Evolutionary conservation across 331 rosid species (phyloP).

Genomic region (Acacia concinna): DNA sequence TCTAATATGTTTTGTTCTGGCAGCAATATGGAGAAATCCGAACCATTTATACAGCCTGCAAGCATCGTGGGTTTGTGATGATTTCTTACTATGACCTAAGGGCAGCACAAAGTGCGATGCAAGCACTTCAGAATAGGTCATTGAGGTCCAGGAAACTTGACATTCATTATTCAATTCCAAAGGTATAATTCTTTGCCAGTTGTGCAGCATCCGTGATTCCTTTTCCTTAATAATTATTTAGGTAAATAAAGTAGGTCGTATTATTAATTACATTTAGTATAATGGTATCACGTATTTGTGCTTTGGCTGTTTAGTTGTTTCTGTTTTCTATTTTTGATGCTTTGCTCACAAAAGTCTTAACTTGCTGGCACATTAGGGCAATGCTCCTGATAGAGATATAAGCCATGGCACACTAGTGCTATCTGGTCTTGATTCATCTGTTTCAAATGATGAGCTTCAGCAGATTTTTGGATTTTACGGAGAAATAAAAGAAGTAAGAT

Average conservation of each 20-base stretch:
- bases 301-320: constrained; percentile 23
- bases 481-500: constrained; percentile 71
- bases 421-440: constrained; percentile 71
- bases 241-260: neutral
- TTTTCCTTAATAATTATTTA: constrained; percentile 25
- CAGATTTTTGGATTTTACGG: constrained; percentile 71
- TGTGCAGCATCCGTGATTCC: constrained; percentile 29
- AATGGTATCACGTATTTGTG: constrained; percentile 12
- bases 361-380: constrained; percentile 55
- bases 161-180: constrained; percentile 79
- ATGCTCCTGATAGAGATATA: constrained; percentile 73
- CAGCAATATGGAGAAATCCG: constrained; percentile 78
- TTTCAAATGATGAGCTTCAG: constrained; percentile 61
- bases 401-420: constrained; percentile 68
- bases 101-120: constrained; percentile 77
- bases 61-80: constrained; percentile 86
- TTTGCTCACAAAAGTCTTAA: constrained; percentile 31
- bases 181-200: constrained; percentile 45
- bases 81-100: constrained; percentile 73
- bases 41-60: constrained; percentile 72
- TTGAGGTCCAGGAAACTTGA: constrained; percentile 68
- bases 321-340: constrained; percentile 24
- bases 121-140: constrained; percentile 69
- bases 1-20: constrained; percentile 38
- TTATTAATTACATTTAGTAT: constrained; percentile 22